These are phyloP conservation scores for Colletotrichum salicis DNA, from an alignment of 2,329 filamentous ascomycete species.

Conservation along the genomic window DNA sequence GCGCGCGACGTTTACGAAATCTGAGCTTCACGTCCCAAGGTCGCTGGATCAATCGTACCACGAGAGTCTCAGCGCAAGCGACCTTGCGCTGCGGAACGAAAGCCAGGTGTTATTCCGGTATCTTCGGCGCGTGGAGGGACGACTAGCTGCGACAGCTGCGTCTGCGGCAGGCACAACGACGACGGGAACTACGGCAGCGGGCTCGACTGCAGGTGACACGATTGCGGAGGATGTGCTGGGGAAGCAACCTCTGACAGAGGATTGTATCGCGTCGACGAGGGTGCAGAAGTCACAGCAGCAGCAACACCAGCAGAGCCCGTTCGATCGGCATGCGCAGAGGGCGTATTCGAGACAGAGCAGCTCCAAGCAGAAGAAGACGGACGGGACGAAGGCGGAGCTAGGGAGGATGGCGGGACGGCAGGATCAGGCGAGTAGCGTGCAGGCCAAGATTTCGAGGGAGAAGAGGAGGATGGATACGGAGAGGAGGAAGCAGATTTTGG, in stretches of 20 bases:
- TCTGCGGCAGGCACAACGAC: not conserved
- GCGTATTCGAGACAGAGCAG: slow-evolving; percentile 29
- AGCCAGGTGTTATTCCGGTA: slow-evolving; percentile 36
- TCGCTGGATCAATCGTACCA: slow-evolving; percentile 37
- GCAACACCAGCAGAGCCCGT: slow-evolving; percentile 10
- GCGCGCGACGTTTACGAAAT: slow-evolving; percentile 34
- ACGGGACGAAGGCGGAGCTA: slow-evolving; percentile 37
- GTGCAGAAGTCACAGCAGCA: not conserved
- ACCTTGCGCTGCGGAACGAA: slow-evolving; percentile 27
- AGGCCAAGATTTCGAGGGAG: slow-evolving; percentile 32
- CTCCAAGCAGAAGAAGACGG: slow-evolving; percentile 38
- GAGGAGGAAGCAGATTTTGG: slow-evolving; percentile 42
- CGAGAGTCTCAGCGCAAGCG: slow-evolving; percentile 30
- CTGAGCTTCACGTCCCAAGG: slow-evolving; percentile 35
- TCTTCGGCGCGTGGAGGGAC: slow-evolving; percentile 22
- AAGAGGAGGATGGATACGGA: slow-evolving; percentile 40
- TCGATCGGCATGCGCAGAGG: slow-evolving; percentile 23
- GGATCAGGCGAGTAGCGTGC: slow-evolving; percentile 35
- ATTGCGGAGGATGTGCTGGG: not conserved
- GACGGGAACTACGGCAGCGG: not conserved
- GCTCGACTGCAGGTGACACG: not conserved
- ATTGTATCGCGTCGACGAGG: not conserved
- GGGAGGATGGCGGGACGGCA: slow-evolving; percentile 35
- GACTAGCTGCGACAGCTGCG: not conserved
- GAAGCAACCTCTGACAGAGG: not conserved